phyloP scores from a whole-genome alignment of 2,329 filamentous ascomycete genomes.

The Graphiopsis chlorocephala region DNA sequence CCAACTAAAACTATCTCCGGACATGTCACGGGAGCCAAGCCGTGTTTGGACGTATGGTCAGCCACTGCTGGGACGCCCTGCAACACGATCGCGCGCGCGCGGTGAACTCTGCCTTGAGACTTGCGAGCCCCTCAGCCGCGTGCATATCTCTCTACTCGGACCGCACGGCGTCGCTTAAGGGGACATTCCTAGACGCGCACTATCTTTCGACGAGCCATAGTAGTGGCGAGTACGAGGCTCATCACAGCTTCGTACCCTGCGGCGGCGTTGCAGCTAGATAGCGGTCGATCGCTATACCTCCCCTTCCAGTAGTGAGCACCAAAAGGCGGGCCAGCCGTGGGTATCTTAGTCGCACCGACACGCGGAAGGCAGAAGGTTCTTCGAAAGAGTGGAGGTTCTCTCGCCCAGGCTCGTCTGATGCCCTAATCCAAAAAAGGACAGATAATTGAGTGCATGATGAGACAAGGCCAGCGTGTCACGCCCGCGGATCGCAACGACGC shows the following conservation, averaged over 20 bases:
- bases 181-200: background rate
- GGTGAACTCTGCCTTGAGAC: background rate
- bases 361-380: constrained; percentile 14
- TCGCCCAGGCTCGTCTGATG: constrained; percentile 1
- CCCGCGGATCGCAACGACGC: constrained; percentile 9
- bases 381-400: constrained; percentile 11
- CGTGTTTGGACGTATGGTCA: constrained; percentile 1
- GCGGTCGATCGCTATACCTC: constrained; percentile 14
- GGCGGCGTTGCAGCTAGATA: constrained; percentile 14
- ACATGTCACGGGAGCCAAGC: constrained; percentile 11
- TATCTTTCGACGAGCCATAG: constrained; percentile 3
- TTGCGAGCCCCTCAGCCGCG: constrained; percentile 13
- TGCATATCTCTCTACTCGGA: constrained; percentile 4
- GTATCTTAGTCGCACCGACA: constrained; percentile 12
- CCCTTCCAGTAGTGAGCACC: background rate
- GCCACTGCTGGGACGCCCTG: background rate
- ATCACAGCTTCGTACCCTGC: constrained; percentile 6
- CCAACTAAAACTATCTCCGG: background rate
- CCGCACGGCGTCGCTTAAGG: constrained; percentile 15
- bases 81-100: background rate
- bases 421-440: constrained; percentile 4
- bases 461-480: constrained; percentile 8
- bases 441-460: constrained; percentile 15
- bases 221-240: constrained; percentile 12
- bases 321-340: constrained; percentile 6